Conservation (phyloP, 768 basidiomycete genomes). For the Lactarius evosmus region DNA sequence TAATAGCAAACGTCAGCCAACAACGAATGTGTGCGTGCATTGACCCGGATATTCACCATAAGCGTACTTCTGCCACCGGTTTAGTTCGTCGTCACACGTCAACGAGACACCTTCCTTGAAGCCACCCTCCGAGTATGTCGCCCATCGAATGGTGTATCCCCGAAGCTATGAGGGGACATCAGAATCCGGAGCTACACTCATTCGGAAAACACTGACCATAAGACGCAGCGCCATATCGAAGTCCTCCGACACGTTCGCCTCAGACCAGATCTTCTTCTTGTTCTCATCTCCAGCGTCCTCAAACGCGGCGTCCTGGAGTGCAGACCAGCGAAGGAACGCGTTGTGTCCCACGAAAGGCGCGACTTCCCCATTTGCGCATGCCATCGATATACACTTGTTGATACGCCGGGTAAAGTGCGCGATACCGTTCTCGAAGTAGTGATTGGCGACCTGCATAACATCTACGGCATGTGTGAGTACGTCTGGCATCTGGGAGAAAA, state of each 20-base stretch:
- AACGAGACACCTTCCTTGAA: slow-evolving; percentile 92
- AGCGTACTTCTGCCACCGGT: slow-evolving; percentile 88
- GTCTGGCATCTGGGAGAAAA: no score
- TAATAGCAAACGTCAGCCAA: slow-evolving; percentile 28
- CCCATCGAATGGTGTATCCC: slow-evolving; percentile 80
- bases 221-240: slow-evolving; percentile 78
- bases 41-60: slow-evolving; percentile 48
- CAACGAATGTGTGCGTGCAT: not conserved
- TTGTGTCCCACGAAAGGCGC: slow-evolving; percentile 87
- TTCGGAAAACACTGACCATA: slow-evolving; percentile 32
- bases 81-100: slow-evolving; percentile 86
- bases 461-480: slow-evolving; percentile 39
- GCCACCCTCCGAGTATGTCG: slow-evolving; percentile 77
- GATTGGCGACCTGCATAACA: slow-evolving; percentile 86
- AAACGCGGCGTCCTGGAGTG: slow-evolving; percentile 84
- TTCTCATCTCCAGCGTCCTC: slow-evolving; percentile 60
- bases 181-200: not conserved
- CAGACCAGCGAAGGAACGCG: slow-evolving; percentile 86
- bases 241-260: slow-evolving; percentile 78
- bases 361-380: slow-evolving; percentile 76
- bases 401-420: slow-evolving; percentile 86
- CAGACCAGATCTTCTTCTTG: slow-evolving; percentile 73
- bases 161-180: slow-evolving; percentile 34
- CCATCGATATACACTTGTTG: slow-evolving; percentile 78
- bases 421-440: slow-evolving; percentile 90